These are phyloP conservation scores for Nitzschia palea DNA, from an alignment of 108 stramenopile genomes.

Conservation along the genomic window DNA sequence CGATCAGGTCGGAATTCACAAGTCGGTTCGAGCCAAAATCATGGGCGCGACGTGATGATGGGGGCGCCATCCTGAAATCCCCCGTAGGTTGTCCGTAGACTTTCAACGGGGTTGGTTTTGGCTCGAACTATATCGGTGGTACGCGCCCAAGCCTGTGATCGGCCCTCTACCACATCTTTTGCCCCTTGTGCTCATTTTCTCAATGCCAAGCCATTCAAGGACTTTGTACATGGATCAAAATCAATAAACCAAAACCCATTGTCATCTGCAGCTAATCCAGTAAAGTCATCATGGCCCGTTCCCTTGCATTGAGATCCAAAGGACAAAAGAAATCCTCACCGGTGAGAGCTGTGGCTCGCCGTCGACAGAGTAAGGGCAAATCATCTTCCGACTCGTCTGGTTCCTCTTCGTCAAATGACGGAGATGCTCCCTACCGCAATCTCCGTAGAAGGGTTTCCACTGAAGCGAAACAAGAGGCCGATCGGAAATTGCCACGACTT, in stretches of 20 bases:
- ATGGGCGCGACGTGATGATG: neutral
- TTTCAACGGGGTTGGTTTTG: neutral
- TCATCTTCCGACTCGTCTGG: neutral
- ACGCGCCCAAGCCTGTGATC: too few species aligned
- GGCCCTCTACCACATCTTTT: too few species aligned
- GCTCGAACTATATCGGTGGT: too few species aligned
- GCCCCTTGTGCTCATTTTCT: too few species aligned
- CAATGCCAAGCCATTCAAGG: too few species aligned
- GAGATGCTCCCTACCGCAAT: conserved; percentile 12
- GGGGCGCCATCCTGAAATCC: neutral
- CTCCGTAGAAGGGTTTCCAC: conserved; percentile 1
- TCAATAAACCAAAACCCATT: too few species aligned
- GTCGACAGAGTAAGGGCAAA: neutral
- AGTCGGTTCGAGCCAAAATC: neutral
- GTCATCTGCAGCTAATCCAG: too few species aligned
- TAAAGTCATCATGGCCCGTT: conserved; percentile 1
- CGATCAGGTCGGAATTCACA: too few species aligned
- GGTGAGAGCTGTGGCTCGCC: neutral
- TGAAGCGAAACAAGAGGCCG: neutral
- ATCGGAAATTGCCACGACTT: neutral
- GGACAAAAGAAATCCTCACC: neutral
- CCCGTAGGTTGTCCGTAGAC: neutral
- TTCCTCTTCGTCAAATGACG: neutral
- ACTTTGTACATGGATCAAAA: too few species aligned
- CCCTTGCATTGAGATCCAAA: neutral